A percentile compares a stretch with the other conserved stretches of the same genome.
Evolutionary conservation across 73 alveolate species (phyloP).

Genomic region (Paramecium primaurelia): DNA sequence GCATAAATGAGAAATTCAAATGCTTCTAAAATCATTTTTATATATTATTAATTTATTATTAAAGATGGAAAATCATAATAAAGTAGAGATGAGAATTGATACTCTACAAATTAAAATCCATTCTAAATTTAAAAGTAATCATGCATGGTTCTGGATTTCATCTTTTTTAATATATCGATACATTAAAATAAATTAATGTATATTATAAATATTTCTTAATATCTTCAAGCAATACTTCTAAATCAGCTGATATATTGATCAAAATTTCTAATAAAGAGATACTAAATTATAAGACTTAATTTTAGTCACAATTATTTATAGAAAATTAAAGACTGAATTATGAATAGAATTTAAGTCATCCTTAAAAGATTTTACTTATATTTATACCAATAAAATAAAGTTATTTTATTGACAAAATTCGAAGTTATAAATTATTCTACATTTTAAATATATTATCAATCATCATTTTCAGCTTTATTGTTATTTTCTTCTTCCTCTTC

Average conservation of each 20-base stretch:
- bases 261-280: not conserved
- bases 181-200: not conserved
- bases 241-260: not conserved
- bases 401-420: not conserved
- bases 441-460: not conserved
- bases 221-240: not conserved
- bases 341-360: too few relatives aligned
- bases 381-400: not conserved
- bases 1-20: not conserved
- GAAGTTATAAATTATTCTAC: not conserved
- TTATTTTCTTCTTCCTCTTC: conserved; percentile 11
- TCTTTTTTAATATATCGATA: not conserved
- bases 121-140: not conserved
- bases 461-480: conserved; percentile 3
- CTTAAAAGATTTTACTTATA: not conserved
- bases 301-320: not conserved
- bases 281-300: not conserved
- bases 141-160: not conserved
- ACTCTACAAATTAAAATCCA: not conserved
- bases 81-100: not conserved
- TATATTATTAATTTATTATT: not conserved
- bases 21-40: not conserved
- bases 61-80: not conserved
- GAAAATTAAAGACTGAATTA: not conserved
- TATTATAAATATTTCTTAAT: not conserved